A percentile compares a stretch with the other conserved stretches of the same genome.
These are phyloP conservation scores for Ceratobasidium sp. DNA, from an alignment of 1,284 basidiomycete species.

Conservation along the genomic window DNA sequence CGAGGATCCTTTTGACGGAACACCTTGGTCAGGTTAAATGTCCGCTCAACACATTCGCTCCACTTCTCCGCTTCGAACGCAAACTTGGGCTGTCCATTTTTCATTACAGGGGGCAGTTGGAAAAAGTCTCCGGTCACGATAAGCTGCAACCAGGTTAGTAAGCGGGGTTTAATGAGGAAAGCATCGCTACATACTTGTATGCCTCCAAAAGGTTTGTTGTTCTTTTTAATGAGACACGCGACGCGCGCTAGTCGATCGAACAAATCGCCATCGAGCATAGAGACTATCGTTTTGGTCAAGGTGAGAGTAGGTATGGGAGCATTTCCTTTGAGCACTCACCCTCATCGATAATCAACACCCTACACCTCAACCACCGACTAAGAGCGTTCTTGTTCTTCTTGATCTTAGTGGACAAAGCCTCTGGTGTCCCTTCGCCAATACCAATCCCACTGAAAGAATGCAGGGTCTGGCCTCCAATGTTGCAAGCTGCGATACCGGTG, in stretches of 20 bases:
- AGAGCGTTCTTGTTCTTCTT: slow-evolving; percentile 50
- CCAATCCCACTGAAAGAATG: slow-evolving; percentile 65
- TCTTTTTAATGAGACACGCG: slow-evolving; percentile 59
- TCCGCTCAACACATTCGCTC: slow-evolving; percentile 76
- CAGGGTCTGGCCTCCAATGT: slow-evolving; percentile 66
- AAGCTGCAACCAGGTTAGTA: slow-evolving; percentile 60
- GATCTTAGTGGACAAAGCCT: slow-evolving; percentile 53
- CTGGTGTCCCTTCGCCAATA: slow-evolving; percentile 52
- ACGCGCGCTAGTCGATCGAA: slow-evolving; percentile 75
- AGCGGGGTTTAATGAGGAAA: background rate
- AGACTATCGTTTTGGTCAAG: slow-evolving; percentile 52
- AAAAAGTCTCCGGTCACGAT: slow-evolving; percentile 96
- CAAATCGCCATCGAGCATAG: slow-evolving; percentile 64
- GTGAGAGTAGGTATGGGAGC: slow-evolving; percentile 8
- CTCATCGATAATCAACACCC: slow-evolving; percentile 74
- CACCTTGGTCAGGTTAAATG: slow-evolving; percentile 88
- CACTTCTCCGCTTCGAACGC: slow-evolving; percentile 91
- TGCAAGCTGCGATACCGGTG: slow-evolving; percentile 66
- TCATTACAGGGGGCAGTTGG: slow-evolving; percentile 91
- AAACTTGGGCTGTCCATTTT: slow-evolving; percentile 60
- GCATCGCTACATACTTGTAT: slow-evolving; percentile 61
- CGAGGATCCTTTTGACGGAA: slow-evolving; percentile 71
- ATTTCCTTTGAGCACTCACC: slow-evolving; percentile 52
- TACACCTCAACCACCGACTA: slow-evolving; percentile 60
- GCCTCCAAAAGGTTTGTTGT: slow-evolving; percentile 68